Evolutionary conservation across 1,284 basidiomycete genomes (phyloP), one percentile per base, ranked within the genome.

Genomic region (Pulveroboletus sp.): DNA sequence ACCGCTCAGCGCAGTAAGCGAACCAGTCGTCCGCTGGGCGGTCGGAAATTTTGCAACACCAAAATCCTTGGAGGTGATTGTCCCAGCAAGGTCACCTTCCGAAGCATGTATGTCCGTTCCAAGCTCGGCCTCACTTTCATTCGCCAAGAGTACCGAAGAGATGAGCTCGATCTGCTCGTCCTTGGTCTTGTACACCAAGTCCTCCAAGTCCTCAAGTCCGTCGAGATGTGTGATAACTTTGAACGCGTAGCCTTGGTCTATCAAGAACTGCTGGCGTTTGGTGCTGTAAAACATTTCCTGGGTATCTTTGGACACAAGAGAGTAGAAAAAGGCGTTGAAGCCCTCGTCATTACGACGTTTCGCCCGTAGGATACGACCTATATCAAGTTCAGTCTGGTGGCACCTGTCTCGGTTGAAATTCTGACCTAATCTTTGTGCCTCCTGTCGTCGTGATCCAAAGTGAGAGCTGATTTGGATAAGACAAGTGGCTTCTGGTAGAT

Each of bases 261-360:
- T 97, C 63, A 99, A 79, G 78, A 99, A 99, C 68, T 98, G 95
- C 73, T 99, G 97, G 22, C 97, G 87, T 76, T 99, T 99, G 15
- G 97, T 98, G 70, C 94, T 96, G 80, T 98, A 99, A 77, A 90
- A 99, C 94, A 99, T 99, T 77, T 99, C 97, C 69, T 97, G 93
- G 1, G 97, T 99, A 77, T 99, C 96, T 74, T 97, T 98, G 38
- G 94, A 97, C 43, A 99, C 97, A 29, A 99, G 84, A 33, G 95
- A 98, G 75, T 99, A 99, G 78, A 99, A 99, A 77, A 99, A 99
- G 15, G 97, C 97, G 65, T 99, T 99, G 80, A 99, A 99, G 2
- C 97, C 97, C 74, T 99, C 97, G 71, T 99, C 97, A 72, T 99
- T 99, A 63, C 97, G 83, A 54, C 97, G 84, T 75, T 99, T 99